Conservation (phyloP, 768 basidiomycete genomes). For the Boletus rubescentipes region DNA sequence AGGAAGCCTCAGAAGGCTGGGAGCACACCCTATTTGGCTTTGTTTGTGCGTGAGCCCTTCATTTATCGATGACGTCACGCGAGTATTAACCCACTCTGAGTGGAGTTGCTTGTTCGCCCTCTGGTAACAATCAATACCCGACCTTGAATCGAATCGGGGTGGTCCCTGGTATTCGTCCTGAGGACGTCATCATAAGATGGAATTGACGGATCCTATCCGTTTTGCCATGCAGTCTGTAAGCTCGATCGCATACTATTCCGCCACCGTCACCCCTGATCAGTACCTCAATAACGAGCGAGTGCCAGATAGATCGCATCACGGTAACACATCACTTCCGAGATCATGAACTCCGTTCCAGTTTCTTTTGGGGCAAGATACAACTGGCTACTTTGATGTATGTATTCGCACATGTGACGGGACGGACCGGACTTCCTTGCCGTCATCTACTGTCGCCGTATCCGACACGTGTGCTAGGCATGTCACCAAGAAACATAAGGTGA, state of each 20-base stretch:
- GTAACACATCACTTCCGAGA: neutral
- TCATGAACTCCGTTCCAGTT: neutral
- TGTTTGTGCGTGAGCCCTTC: constrained; percentile 7
- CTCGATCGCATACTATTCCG: neutral
- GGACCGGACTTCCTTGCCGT: neutral
- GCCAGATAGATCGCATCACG: neutral
- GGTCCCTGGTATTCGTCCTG: neutral
- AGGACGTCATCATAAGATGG: neutral
- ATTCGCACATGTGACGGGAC: neutral
- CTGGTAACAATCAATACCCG: neutral
- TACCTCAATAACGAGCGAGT: neutral
- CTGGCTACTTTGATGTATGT: neutral
- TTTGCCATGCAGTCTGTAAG: neutral
- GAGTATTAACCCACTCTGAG: neutral
- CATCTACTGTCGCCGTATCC: neutral
- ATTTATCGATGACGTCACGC: constrained; percentile 28
- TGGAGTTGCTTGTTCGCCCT: too few species aligned
- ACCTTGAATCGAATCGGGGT: neutral
- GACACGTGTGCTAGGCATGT: constrained; percentile 14
- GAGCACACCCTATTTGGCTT: neutral
- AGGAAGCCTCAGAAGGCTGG: neutral
- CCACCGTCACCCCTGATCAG: neutral
- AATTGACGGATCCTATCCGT: neutral
- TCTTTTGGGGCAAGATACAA: neutral
- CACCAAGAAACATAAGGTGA: neutral